phyloP scores from a whole-genome alignment of 345 rosid species.

The Salix caprea region DNA sequence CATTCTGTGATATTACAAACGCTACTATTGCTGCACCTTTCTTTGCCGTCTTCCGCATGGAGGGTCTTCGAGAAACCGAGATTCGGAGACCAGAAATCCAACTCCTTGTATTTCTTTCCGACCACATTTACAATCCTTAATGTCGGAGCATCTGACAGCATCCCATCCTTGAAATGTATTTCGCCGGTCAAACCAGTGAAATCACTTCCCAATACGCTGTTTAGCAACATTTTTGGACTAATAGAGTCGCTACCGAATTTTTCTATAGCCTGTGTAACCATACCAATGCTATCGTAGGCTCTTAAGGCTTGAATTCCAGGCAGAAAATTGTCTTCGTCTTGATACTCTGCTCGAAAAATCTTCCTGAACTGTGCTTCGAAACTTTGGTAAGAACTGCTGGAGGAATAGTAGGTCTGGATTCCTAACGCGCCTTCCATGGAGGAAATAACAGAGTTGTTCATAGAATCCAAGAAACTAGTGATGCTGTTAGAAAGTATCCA shows the following conservation, averaged over 20 bases:
- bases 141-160: slow-evolving; percentile 1
- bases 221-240: slow-evolving; percentile 5
- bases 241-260: neutral
- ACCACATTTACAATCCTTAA: slow-evolving; percentile 35
- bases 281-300: slow-evolving; percentile 42
- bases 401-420: slow-evolving; percentile 28
- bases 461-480: slow-evolving; percentile 30
- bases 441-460: slow-evolving; percentile 33
- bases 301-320: slow-evolving; percentile 34
- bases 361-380: slow-evolving; percentile 24
- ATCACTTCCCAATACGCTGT: slow-evolving; percentile 19
- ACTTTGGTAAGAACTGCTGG: slow-evolving; percentile 7
- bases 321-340: slow-evolving; percentile 23
- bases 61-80: slow-evolving; percentile 26
- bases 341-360: slow-evolving; percentile 16
- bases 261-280: slow-evolving; percentile 13
- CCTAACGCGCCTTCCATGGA: slow-evolving; percentile 48
- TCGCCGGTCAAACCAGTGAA: slow-evolving; percentile 43
- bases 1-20: neutral
- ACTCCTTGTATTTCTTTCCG: slow-evolving; percentile 38
- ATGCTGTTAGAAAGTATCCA: slow-evolving; percentile 41
- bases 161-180: slow-evolving; percentile 27
- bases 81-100: slow-evolving; percentile 37
- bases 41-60: neutral
- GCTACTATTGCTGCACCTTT: neutral